Base-by-base conservation (phyloP, 805 yeast genomes). In the Komagataella ulmi region DNA sequence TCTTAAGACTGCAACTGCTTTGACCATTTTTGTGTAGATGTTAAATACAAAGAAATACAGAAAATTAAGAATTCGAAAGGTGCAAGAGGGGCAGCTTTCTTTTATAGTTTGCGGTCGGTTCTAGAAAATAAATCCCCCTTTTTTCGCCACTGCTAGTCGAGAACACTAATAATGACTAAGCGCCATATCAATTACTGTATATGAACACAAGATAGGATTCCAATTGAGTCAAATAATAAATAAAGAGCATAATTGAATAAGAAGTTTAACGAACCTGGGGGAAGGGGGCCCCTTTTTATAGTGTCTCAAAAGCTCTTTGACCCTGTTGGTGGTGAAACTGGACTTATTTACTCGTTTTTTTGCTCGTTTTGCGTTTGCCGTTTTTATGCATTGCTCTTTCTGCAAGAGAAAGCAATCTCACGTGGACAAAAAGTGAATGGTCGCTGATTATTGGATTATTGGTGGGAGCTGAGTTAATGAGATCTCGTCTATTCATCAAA, bases 1-100 rank as follows among this genome's bases (percentile, higher is more conserved):
- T 75, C 95, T 89, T 61, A 93, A 75, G 63, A 93, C 95, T 69
- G 98, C 98, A 68, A 93, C 97, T 78, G 40, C 40, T 30, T 30
- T 30, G 40, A 30, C 40, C 40, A 30, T 30, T 30, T 30, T 30
- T 30, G 40, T 30, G 14, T 30, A 30, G 40, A 8, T 30, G 40
- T 30, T 30, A 10, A 30, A 30, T 30, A 10, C n/a, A 10, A 30
- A 30, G 14, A 10, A 30, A 30, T 5, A 30, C 40, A 30, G 40
- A 30, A 30, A 30, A 14, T 30, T 8, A 30, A 30, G n/a, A 14
- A 30, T 14, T 30, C 40, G 40, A 30, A 30, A 30, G 12, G 14
- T 30, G 3, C 14, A 30, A 8, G 40, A 30, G 40, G 40, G 40
- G 40, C 40, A 30, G 40, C 40, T 30, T 30, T 30, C 40, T 30